Evolutionary conservation across 768 basidiomycete genomes (phyloP), one percentile per base, ranked within the genome.

Genomic region (Boletus pseudo-olivaceus): DNA sequence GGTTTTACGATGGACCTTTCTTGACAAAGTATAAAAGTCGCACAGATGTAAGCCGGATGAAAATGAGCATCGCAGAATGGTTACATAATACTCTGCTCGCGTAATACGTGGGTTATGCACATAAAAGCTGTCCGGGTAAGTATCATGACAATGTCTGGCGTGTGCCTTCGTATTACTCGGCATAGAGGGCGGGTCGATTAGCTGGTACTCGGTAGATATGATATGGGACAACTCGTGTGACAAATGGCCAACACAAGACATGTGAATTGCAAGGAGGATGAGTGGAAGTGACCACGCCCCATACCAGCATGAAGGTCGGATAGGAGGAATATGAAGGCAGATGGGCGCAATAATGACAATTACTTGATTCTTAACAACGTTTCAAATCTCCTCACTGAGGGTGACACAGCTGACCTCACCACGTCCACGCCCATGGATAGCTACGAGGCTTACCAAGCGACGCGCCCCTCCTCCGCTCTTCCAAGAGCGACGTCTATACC

Each of bases 401-500:
- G 9, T n/a, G 37, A 38, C 47, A 34, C 37, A 40, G 35, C 39
- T 17, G 32, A 37, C 37, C 23, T 41, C 23, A 43, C 30, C 39
- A 20, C 29, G 26, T 39, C 41, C 23, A 14, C 23, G 20, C 29
- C 49, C 33, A 30, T 20, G 44, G 41, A 37, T 12, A 15, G 47
- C 30, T 33, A 42, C 37, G 29, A 34, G 44, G 47, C n/a, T 67
- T 51, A 70, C 68, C 70, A 69, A 20, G 70, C 55, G 1, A 68
- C 61, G 2, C 67, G 59, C 6, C 71, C 68, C 41, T 72, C 70
- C 35, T 70, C 69, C 26, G 68, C 71, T 45, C 67, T 60, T 54
- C 69, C 68, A 19, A 70, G 57, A 23, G 68, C 64, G 11, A 70
- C 65, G 40, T 70, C 70, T 29, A 72, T 53, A 15, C 69, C 71